Evolutionary conservation across 2,329 filamentous ascomycete species (phyloP).

Genomic region (Beauveria bassiana): DNA sequence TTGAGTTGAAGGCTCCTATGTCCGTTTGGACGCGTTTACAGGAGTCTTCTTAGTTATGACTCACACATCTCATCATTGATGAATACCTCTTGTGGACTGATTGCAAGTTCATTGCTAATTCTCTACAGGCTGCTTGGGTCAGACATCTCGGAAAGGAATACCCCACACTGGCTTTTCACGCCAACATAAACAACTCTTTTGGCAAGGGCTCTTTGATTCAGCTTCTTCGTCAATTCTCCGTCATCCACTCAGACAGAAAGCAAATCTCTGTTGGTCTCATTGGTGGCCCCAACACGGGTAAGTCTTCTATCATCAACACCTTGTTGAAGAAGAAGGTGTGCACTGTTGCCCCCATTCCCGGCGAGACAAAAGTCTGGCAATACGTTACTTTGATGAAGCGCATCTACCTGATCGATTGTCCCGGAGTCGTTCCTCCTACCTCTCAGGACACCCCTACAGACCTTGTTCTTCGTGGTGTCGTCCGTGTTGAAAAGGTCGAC

Average conservation of each 20-base stretch:
- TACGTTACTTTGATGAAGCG: conserved; percentile 94
- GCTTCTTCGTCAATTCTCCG: conserved; percentile 85
- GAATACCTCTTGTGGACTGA: conserved; percentile 11
- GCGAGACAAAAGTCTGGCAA: conserved; percentile 97
- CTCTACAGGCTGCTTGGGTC: conserved; percentile 79
- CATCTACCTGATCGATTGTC: conserved; percentile 87
- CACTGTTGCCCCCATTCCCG: conserved; percentile 87
- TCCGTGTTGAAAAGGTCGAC: conserved; percentile 91
- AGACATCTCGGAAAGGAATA: conserved; percentile 80
- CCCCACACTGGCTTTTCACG: conserved; percentile 90
- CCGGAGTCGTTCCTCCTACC: conserved; percentile 89
- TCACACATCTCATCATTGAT: conserved; percentile 53
- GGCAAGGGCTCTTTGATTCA: conserved; percentile 92
- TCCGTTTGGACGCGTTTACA: conserved; percentile 52
- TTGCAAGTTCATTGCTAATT: conserved; percentile 19
- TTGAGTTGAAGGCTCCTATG: conserved; percentile 88
- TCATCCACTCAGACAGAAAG: conserved; percentile 81
- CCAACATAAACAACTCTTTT: conserved; percentile 90
- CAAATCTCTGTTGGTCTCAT: conserved; percentile 91
- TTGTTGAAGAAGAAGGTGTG: conserved; percentile 90
- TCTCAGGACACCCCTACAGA: conserved; percentile 77
- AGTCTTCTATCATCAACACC: conserved; percentile 96
- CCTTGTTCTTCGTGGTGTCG: conserved; percentile 82
- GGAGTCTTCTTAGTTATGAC: conserved; percentile 94
- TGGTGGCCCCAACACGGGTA: conserved; percentile 76